A percentile compares a stretch with the other conserved stretches of the same genome.
These are phyloP conservation scores for Solanum pinnatisectum DNA, from an alignment of 257 asterid species.

Conservation along the genomic window DNA sequence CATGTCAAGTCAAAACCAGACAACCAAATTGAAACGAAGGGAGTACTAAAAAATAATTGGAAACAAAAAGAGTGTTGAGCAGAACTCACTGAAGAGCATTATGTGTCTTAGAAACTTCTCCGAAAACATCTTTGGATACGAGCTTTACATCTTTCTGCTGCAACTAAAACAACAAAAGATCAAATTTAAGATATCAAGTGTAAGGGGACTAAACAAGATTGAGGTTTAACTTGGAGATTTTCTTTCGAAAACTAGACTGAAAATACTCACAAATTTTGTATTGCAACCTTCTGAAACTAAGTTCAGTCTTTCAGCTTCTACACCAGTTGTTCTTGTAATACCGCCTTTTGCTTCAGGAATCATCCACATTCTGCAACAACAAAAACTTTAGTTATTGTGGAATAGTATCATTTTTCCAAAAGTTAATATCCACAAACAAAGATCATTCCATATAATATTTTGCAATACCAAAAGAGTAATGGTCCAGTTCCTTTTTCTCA, in stretches of 20 bases:
- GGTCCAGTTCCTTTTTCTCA: background rate
- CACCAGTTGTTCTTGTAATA: slow-evolving; percentile 45
- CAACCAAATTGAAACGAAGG: background rate
- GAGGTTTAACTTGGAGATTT: background rate
- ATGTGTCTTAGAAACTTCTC: slow-evolving; percentile 50
- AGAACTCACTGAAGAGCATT: slow-evolving; percentile 49
- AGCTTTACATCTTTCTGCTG: slow-evolving; percentile 43
- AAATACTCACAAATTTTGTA: slow-evolving; percentile 56
- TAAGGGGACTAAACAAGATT: background rate
- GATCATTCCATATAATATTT: background rate
- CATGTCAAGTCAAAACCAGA: background rate
- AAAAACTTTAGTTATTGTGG: background rate
- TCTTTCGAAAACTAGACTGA: background rate
- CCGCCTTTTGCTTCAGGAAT: slow-evolving; percentile 49
- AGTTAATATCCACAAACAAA: background rate
- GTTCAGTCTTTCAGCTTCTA: slow-evolving; percentile 56
- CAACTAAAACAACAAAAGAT: slow-evolving; percentile 4
- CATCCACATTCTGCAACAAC: slow-evolving; percentile 48
- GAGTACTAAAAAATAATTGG: background rate
- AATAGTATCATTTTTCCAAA: background rate
- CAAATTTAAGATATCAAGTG: background rate
- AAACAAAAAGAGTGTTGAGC: background rate
- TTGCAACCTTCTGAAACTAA: slow-evolving; percentile 71
- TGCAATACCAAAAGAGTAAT: background rate
- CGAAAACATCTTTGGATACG: slow-evolving; percentile 36